Conservation (phyloP, 257 asterid genomes). For the Coffea canephora region DNA sequence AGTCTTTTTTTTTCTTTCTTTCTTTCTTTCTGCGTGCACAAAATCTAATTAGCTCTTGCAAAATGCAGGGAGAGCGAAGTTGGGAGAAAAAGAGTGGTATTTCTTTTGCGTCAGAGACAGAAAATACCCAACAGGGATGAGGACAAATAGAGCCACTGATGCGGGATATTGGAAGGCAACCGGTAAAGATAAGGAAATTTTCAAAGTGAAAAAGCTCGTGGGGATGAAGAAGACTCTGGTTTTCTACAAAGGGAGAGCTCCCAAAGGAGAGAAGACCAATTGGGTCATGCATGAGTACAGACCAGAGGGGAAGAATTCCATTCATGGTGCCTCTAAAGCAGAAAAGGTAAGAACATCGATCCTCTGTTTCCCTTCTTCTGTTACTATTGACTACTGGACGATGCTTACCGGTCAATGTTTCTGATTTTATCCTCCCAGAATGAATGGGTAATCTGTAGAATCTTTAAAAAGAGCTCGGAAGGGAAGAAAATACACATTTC, state of each 20-base stretch:
- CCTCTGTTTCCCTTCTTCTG: conserved; percentile 7
- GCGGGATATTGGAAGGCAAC: conserved; percentile 95
- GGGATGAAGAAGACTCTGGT: conserved; percentile 91
- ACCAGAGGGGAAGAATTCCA: conserved; percentile 52
- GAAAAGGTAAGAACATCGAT: conserved; percentile 38
- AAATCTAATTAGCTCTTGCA: background rate
- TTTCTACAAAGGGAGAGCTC: conserved; percentile 83
- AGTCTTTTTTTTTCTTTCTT: background rate
- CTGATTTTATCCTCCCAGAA: conserved; percentile 35
- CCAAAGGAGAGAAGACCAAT: conserved; percentile 71
- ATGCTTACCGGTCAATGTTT: background rate
- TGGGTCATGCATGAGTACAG: conserved; percentile 91
- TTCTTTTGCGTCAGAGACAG: conserved; percentile 77
- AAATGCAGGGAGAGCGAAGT: conserved; percentile 61
- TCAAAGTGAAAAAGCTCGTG: conserved; percentile 51
- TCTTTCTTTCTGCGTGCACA: background rate
- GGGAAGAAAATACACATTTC: conserved; percentile 64
- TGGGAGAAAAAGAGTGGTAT: conserved; percentile 88
- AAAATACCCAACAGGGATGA: conserved; percentile 75
- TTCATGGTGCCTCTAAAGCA: conserved; percentile 31
- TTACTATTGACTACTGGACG: background rate
- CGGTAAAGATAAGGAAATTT: conserved; percentile 78
- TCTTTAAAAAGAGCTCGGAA: conserved; percentile 61
- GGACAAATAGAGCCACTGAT: conserved; percentile 80
- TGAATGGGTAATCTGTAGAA: conserved; percentile 82